Base-by-base conservation (phyloP, 345 rosid genomes). In the Murraya koenigii region DNA sequence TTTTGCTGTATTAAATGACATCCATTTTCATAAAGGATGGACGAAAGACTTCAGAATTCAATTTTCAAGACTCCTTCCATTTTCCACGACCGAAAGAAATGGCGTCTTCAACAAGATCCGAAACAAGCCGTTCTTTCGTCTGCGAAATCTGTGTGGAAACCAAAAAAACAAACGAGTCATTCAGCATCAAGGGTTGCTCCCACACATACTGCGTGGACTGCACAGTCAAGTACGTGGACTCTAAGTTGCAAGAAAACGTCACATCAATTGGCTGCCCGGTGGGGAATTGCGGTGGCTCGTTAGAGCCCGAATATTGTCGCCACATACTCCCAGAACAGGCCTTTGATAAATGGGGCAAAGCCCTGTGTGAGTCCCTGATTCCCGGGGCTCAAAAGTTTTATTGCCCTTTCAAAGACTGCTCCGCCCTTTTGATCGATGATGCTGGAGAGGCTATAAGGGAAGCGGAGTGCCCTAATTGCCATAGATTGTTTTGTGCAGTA, bases 331-430 rank as follows among this genome's bases (percentile, higher is more conserved):
- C 74, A 1, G 6, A 30, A 4, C 19, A 75, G 9, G 65, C 70
- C 55, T 82, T 82, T 71, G 86, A 90, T 41, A 70, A 85, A 25
- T 90, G 90, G 94, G 90, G 87, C 2, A 66, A 28, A 22, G 82
- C 87, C 10, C 82, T 88, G 49, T 86, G 92, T 33, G 90, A 90
- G 75, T 81, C 85, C 26, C 8, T 72, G 65, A 78, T 88, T 76
- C 60, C 56, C 25, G 85, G 78, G 72, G 32, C 78, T 10, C 77
- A 84, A 26, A 88, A 81, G 59, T 82, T 87, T 49, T 87, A 84
- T 55, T 84, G 86, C 55, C 83, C 87, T 0, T 86, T 10, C 68
- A 78, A 76, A 70, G 90, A 90, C 75, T 88, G 88, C 75, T 87
- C 90, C 5, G 82, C 76, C 1, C n/a, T 87, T 78, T 32, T 88